phyloP scores from a whole-genome alignment of 1,139 yeast species.

The Debaryomycetaceae sp. region DNA sequence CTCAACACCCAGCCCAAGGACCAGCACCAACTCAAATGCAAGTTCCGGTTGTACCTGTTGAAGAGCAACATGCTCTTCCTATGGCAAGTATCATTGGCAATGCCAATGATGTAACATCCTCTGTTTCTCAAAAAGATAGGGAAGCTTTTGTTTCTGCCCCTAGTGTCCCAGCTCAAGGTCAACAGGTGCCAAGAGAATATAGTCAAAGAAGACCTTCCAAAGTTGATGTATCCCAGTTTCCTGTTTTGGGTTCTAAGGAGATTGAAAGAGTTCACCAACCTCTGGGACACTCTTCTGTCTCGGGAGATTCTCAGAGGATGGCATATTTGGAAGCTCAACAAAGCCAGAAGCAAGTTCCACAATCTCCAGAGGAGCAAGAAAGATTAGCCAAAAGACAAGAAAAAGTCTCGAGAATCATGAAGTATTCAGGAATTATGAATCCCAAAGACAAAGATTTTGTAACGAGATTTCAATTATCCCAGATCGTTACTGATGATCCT shows the following conservation, averaged over 20 bases:
- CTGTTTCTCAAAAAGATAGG: background rate
- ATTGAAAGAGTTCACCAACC: constrained; percentile 8
- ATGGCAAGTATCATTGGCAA: background rate
- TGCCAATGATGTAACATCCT: background rate
- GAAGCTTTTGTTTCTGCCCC: background rate
- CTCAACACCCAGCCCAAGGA: constrained; percentile 12
- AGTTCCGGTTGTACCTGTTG: constrained; percentile 8
- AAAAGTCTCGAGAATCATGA: constrained; percentile 74
- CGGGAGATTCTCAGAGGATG: constrained; percentile 9
- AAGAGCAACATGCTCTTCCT: constrained; percentile 10
- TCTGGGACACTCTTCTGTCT: constrained; percentile 6
- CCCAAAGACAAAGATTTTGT: constrained; percentile 96
- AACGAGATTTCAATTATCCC: constrained; percentile 90
- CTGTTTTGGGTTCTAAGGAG: constrained; percentile 48
- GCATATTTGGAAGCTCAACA: constrained; percentile 13
- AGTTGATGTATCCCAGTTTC: constrained; percentile 47
- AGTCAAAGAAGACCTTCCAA: constrained; percentile 10
- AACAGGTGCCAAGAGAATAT: background rate
- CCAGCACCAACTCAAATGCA: constrained; percentile 12
- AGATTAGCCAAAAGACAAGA: constrained; percentile 69
- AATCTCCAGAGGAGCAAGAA: constrained; percentile 48
- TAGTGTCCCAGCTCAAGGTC: background rate
- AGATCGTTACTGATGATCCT: constrained; percentile 95
- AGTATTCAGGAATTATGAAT: constrained; percentile 91
- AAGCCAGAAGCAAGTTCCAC: constrained; percentile 17